Evolutionary conservation across 371 early-diverging fungal species (phyloP).

Genomic region (Mucor velutinosus): DNA sequence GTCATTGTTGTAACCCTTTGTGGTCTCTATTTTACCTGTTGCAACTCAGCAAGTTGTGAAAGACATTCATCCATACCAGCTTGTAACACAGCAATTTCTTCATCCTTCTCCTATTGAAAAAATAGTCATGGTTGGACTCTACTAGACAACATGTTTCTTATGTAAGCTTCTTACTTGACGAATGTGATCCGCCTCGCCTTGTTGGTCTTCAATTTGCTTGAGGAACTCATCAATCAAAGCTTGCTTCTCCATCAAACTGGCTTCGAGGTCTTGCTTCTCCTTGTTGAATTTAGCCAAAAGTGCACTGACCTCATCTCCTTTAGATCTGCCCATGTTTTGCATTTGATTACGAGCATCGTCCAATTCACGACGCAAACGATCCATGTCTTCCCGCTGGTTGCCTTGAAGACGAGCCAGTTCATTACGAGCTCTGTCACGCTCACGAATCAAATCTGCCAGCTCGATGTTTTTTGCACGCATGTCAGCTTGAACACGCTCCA

Average conservation of each 20-base stretch:
- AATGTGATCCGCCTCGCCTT: conserved; percentile 70
- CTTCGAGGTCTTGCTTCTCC: conserved; percentile 83
- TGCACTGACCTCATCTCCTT: conserved; percentile 83
- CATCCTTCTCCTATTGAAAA: conserved; percentile 69
- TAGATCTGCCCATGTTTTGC: conserved; percentile 75
- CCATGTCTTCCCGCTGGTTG: conserved; percentile 78
- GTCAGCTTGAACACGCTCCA: conserved; percentile 78
- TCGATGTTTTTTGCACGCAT: conserved; percentile 82
- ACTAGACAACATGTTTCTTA: not conserved
- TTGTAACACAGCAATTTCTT: conserved; percentile 88
- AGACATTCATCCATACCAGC: conserved; percentile 96
- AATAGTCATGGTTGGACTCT: not conserved
- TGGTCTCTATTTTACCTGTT: conserved; percentile 50
- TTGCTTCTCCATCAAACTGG: conserved; percentile 53
- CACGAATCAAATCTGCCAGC: conserved; percentile 81
- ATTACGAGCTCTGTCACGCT: conserved; percentile 79
- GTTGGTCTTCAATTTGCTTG: conserved; percentile 68
- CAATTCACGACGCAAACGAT: conserved; percentile 77
- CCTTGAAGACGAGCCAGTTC: conserved; percentile 68
- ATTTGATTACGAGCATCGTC: conserved; percentile 74
- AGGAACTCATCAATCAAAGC: conserved; percentile 64
- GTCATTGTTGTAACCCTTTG: not conserved
- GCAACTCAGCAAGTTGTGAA: conserved; percentile 78
- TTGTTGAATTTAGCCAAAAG: conserved; percentile 75
- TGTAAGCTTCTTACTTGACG: conserved; percentile 36